Evolutionary conservation across 2,329 filamentous ascomycete genomes (phyloP), one percentile per base, ranked within the genome.

Genomic region (Alternaria sp.): DNA sequence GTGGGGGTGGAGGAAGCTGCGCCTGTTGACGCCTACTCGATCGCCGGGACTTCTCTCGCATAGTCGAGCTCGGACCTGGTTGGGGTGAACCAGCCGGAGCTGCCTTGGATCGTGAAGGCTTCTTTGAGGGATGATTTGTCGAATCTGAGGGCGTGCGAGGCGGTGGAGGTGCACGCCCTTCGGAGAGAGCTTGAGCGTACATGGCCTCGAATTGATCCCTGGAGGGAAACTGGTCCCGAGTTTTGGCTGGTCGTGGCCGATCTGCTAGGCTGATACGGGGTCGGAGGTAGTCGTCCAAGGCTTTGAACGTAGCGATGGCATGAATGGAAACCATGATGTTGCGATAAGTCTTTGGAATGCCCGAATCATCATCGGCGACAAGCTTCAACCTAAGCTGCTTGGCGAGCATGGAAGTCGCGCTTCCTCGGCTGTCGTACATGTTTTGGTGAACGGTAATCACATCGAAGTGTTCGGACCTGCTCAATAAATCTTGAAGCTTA

Each of bases 261-360:
- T 97, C 93, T 3, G 90, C 63, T 13, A 95, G 77, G 69, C 84
- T 92, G 58, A 99, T 96, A 60, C 94, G 87, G 7, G 95, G 95
- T 36, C 95, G 89, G 41, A 99, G 83, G 76, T 98, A 99, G 74
- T 99, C 95, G 73, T 98, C 95, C 24, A 99, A 81, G 0, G 94
- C 91, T 77, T 97, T 98, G 82, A 99, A 98, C 0, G 93, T 98
- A 2, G 95, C 94, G 71, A 99, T 98, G 14, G 95, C 95, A 76
- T 99, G 95, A 56, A 99, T 99, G 0, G 93, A 96, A 1, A 99
- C 95, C 90, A 97, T 97, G 63, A 99, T 96, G 67, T 94, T 97
- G 23, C 91, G 87, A 74, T 96, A 98, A 0, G 90, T 84, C 34
- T 88, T 85, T 17, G 95, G 95, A 59, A 99, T 95, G 48, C 95